These are phyloP conservation scores for Chlorella sp. DNA, from an alignment of 139 green algal species.

Conservation along the genomic window DNA sequence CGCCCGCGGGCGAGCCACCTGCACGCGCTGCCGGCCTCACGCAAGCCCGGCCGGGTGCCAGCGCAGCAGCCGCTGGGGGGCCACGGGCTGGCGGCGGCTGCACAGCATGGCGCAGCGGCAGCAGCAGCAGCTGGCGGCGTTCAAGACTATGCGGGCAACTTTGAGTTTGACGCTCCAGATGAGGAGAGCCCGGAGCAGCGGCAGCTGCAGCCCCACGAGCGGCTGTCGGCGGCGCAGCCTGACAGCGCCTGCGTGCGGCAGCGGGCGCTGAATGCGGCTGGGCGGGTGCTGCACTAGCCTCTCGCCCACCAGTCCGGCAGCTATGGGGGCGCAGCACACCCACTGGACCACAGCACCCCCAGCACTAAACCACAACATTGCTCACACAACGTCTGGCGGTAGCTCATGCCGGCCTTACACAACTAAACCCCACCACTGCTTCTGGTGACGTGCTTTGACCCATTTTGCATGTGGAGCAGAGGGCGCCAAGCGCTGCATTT, in stretches of 20 bases:
- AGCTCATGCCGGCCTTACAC: too few relatives aligned
- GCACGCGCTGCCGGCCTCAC: too few relatives aligned
- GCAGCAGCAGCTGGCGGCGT: background rate
- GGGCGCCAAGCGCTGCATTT: background rate
- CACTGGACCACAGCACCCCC: background rate
- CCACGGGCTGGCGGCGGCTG: too few relatives aligned
- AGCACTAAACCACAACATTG: background rate
- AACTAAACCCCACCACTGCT: too few relatives aligned
- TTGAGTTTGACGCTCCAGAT: background rate
- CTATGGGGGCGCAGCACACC: too few relatives aligned
- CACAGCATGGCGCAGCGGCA: background rate
- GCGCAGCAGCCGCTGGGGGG: too few relatives aligned
- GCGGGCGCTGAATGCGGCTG: background rate
- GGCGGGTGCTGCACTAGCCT: background rate
- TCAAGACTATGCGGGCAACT: background rate
- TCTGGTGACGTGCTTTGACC: background rate
- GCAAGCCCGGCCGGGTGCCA: too few relatives aligned
- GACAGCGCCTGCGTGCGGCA: background rate
- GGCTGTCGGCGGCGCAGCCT: background rate
- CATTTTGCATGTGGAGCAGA: too few relatives aligned
- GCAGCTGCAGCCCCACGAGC: background rate
- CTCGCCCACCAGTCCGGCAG: too few relatives aligned
- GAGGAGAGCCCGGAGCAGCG: background rate
- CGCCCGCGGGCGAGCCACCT: too few relatives aligned
- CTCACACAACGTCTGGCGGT: background rate